Conservation (phyloP, 1,284 basidiomycete genomes). For the Trametes hirsuta region DNA sequence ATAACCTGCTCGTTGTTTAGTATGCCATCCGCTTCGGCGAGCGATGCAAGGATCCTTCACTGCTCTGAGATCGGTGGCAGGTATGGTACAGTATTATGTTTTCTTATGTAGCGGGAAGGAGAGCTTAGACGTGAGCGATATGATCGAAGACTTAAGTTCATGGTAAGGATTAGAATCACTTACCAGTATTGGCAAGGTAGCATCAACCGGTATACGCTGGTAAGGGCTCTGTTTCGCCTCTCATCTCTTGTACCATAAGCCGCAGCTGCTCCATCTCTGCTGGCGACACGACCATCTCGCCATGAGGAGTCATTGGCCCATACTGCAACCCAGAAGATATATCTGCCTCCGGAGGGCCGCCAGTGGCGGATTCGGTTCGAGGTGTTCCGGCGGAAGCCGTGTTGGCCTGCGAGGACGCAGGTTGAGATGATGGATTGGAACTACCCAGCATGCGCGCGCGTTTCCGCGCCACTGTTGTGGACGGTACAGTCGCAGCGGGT, state of each 20-base stretch:
- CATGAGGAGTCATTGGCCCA: neutral
- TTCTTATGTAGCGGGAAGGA: too few relatives aligned
- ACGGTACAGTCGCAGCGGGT: too few relatives aligned
- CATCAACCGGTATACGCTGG: slow-evolving; percentile 21
- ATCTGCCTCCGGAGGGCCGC: neutral
- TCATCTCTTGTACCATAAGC: slow-evolving; percentile 31
- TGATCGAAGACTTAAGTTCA: neutral
- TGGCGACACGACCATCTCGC: slow-evolving; percentile 27
- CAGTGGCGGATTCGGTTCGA: too few relatives aligned
- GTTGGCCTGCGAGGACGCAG: too few relatives aligned
- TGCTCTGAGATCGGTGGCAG: neutral
- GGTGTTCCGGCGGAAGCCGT: too few relatives aligned
- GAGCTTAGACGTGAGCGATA: too few relatives aligned
- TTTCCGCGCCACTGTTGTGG: too few relatives aligned
- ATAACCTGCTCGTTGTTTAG: too few relatives aligned
- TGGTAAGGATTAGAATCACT: neutral
- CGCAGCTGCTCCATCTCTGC: slow-evolving; percentile 33
- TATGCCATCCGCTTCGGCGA: neutral
- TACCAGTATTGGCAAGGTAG: neutral
- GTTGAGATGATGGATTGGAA: too few relatives aligned
- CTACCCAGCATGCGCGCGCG: too few relatives aligned
- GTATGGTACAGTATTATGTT: too few relatives aligned
- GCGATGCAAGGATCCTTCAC: neutral
- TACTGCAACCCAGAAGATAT: neutral
- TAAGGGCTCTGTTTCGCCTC: slow-evolving; percentile 29